Evolutionary conservation across 257 asterid genomes (phyloP), one percentile per base, ranked within the genome.

Genomic region (Plectranthus barbatus): DNA sequence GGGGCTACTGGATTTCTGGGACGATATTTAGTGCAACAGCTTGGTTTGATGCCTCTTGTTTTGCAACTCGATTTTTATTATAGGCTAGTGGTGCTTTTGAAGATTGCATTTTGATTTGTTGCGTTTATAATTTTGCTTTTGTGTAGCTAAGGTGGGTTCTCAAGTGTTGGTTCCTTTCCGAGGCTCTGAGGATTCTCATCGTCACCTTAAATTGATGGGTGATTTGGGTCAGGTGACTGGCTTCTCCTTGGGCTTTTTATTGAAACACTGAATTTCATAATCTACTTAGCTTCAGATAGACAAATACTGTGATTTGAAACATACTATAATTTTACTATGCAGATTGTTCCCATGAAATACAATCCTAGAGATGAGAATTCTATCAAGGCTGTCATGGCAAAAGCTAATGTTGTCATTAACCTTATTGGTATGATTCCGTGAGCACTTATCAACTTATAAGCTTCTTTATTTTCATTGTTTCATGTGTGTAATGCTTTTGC

Each of bases 131-230:
- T 66, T 7, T 24, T 57, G 15, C n/a, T 71, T 69, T 18, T 50
- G 48, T 23, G 73, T 76, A 93, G 99, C 97, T 74, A 93, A 85
- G 90, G 87, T 81, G 91, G 97, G 95, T 66, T 84, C 96, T 55
- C 97, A 90, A 79, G 96, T 93, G 14, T 79, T 93, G 65, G 97
- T 93, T 60, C 97, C 96, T 29, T 90, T 90, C 80, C 89, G 99
- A 52, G 99, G 96, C 60, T 86, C 88, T 15, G 99, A 93, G 86
- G 99, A 93, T 75, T 78, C 74, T 72, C 91, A 74, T 17, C 91
- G 99, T n/a, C 95, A 93, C 90, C 99, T 93, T 72, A 93, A 93
- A 72, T 68, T 93, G 78, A 87, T 90, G 99, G 99, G 97, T 62
- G 99, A 93, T 74, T 76, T 93, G 91, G 97, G 99, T 46, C 99